Evolutionary conservation across 2,329 filamentous ascomycete genomes (phyloP), one percentile per base, ranked within the genome.

Genomic region (Fusarium vanettenii): DNA sequence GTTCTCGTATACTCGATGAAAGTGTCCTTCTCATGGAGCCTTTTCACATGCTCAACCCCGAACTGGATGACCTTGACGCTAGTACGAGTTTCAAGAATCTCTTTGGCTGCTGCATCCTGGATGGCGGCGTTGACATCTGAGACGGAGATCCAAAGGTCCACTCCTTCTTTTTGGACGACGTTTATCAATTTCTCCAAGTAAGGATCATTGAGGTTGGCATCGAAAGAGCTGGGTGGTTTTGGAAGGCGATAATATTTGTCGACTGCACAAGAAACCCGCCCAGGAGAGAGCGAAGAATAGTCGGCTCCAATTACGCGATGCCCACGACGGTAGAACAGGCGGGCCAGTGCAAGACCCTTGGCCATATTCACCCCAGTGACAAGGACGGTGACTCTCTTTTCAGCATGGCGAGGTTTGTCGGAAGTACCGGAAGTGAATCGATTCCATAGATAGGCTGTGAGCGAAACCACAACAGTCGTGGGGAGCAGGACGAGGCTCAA

Each of bases 291-390:
- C 2, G 85, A 81, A 57, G 89, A 86, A 61, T 92, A 89, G 77
- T 94, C 93, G 13, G 92, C 92, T 6, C 92, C 93, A 45, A 95
- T 88, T 43, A 95, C 92, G n/a, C 87, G 86, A 80, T 95, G 92
- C 3, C 92, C 92, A 1, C 87, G 86, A 27, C 87, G 81, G 74
- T 92, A 86, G 80, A 95, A 92, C 5, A 89, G 81, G 37, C 93
- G 89, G 6, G 93, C 92, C 10, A 95, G 83, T 0, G 86, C 84
- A 4, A 95, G 85, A 5, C 92, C 93, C 79, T 94, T 93, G 50
- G 89, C 87, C 88, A 94, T 95, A 55, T 90, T 90, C 4, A 95
- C 87, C 2, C 93, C 93, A 0, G 93, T 95, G 48, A 95, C 88
- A 16, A 95, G 87, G 39, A 95, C 84, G 0, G 88, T 93, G 64